Percentiles rank a stretch among this genome's conserved stretches.
phyloP scores from a whole-genome alignment of 805 yeast genomes.

The Metschnikowia lachancei region DNA sequence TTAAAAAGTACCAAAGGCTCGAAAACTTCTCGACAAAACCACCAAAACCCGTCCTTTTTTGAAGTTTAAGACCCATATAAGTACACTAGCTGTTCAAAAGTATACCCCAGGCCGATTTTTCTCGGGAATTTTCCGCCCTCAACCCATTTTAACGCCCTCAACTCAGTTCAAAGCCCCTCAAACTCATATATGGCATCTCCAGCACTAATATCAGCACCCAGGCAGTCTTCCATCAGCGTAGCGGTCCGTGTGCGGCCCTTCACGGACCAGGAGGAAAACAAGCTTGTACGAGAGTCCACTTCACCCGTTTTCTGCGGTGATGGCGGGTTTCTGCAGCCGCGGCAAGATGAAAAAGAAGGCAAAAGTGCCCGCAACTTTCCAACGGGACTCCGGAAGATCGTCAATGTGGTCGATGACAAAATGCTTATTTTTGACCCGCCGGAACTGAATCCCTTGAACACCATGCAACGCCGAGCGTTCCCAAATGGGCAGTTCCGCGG shows the following conservation, averaged over 20 bases:
- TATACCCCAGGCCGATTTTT: no score
- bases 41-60: no score
- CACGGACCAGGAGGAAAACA: constrained; percentile 54
- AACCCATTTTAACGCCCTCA: no score
- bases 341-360: constrained; percentile 6
- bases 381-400: constrained; percentile 63
- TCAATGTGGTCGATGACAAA: constrained; percentile 77
- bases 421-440: constrained; percentile 89
- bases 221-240: constrained; percentile 64
- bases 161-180: no score
- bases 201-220: constrained; percentile 1
- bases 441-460: constrained; percentile 58
- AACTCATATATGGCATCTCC: constrained; percentile 1
- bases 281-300: constrained; percentile 35
- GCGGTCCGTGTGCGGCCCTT: constrained; percentile 86
- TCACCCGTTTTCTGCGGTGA: constrained; percentile 48
- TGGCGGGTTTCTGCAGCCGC: constrained; percentile 44
- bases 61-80: no score
- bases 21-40: background rate
- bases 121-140: no score
- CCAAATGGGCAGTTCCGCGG: constrained; percentile 38
- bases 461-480: constrained; percentile 46
- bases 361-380: constrained; percentile 21
- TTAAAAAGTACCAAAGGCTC: background rate
- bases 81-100: no score